These are phyloP conservation scores for Paecilomyces sp. DNA, from an alignment of 2,329 filamentous ascomycete genomes.

Conservation along the genomic window DNA sequence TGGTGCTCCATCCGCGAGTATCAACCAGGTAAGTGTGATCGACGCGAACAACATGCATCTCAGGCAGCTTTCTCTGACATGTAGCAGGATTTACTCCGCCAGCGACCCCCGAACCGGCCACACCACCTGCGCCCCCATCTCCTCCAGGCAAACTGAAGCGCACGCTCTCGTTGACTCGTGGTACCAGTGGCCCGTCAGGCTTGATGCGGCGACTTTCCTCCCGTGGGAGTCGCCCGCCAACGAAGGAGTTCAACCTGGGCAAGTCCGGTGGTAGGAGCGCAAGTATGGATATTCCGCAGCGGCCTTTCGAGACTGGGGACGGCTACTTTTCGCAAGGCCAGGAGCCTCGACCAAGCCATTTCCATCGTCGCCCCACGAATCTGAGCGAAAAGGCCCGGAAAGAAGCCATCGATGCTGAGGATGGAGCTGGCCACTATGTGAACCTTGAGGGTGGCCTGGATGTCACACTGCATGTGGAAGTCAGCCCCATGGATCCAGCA, in stretches of 20 bases:
- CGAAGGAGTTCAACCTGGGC: background rate
- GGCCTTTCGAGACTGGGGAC: conserved; percentile 24
- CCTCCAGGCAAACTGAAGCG: conserved; percentile 41
- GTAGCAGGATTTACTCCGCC: conserved; percentile 67
- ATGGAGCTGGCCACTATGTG: conserved; percentile 51
- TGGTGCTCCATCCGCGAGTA: conserved; percentile 93
- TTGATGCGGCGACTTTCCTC: background rate
- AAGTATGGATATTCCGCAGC: conserved; percentile 18
- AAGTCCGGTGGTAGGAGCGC: background rate
- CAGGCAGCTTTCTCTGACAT: background rate
- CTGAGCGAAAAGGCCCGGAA: conserved; percentile 55
- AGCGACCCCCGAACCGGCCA: conserved; percentile 47
- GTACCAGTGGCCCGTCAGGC: background rate
- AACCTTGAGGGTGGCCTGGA: conserved; percentile 80
- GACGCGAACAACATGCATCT: background rate
- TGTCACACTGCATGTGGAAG: conserved; percentile 81
- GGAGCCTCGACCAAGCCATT: conserved; percentile 35
- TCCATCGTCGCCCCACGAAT: conserved; percentile 65
- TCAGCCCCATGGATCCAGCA: conserved; percentile 74
- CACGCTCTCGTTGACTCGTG: conserved; percentile 55
- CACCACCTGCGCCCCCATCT: conserved; percentile 30
- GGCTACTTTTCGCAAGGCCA: conserved; percentile 23
- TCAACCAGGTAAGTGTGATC: conserved; percentile 54
- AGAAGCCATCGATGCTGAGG: conserved; percentile 46
- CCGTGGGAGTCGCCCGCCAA: background rate